Evolutionary conservation across 768 basidiomycete genomes (phyloP), one percentile per base, ranked within the genome.

Genomic region (Collybiopsis luxurians): DNA sequence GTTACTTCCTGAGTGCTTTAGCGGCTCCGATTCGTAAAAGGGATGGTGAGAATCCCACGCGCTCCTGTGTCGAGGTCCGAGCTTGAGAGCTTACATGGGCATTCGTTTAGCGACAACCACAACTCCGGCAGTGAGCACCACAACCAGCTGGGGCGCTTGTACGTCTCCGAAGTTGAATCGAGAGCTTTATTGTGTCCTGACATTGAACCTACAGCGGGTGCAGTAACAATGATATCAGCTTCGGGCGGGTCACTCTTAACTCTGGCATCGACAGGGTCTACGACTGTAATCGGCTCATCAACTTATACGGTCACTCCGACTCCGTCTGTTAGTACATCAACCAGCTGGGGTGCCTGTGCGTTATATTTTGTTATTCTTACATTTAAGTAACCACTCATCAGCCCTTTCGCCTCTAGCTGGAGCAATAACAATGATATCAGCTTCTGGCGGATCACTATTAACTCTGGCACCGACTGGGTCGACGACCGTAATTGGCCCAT

Each of bases 111-210:
- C 36, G 7, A 38, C 36, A 7, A 38, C 36, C 46, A n/a, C 46
- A n/a, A 36, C 50, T 39, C 15, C 50, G 21, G 19, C 36, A 6
- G 50, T 23, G 24, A 51, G 36, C 50, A 51, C 50, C 5, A 39
- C 36, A 4, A 51, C 50, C 24, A 40, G 36, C 24, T 51, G 50
- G 50, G 53, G 38, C 24, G 36, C 51, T 30, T 38, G 38, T 53
- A 23, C 34, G 40, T n/a, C 24, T 17, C 15, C 3, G 23, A 26
- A 4, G 9, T 19, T 38, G 21, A 3, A 19, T 19, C 38, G 12
- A 38, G 10, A 7, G 31, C 12, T 2, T 17, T 15, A 36, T 13
- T 13, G 1, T 15, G 30, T 24, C 24, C 45, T 47, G 26, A 47
- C 45, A 21, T n/a, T 5, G 6, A 15, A 11, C 23, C 7, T 21